phyloP scores from a whole-genome alignment of 257 asterid species.

The Solanum chaucha region DNA sequence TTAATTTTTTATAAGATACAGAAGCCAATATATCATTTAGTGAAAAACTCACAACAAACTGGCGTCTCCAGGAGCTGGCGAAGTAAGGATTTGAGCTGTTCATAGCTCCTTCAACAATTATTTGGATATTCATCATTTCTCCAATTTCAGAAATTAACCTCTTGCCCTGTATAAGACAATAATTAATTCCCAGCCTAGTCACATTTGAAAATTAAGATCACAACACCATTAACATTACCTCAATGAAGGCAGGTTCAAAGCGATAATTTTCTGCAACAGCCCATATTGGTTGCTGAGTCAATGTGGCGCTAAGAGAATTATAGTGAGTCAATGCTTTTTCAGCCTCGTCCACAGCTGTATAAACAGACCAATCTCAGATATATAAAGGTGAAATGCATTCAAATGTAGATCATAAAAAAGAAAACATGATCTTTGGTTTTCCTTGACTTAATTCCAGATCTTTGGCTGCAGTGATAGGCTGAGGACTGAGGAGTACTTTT shows the following conservation, averaged over 20 bases:
- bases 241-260: constrained; percentile 92
- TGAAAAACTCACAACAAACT: too few species aligned
- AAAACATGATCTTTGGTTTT: neutral
- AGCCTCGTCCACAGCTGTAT: constrained; percentile 53
- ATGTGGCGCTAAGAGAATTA: constrained; percentile 37
- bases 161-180: too few species aligned
- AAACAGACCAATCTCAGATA: constrained; percentile 6
- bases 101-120: too few species aligned
- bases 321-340: constrained; percentile 53
- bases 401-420: neutral
- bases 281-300: constrained; percentile 58
- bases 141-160: too few species aligned
- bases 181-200: too few species aligned
- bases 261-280: constrained; percentile 97
- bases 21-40: too few species aligned
- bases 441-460: neutral
- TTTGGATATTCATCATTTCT: too few species aligned
- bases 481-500: neutral
- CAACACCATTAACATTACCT: constrained; percentile 34
- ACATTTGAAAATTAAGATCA: neutral
- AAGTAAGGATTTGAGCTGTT: too few species aligned
- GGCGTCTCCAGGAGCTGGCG: too few species aligned
- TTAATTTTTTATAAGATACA: too few species aligned
- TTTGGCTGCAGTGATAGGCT: neutral
- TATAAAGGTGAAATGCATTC: neutral